These are phyloP conservation scores for Coemansia sp. DNA, from an alignment of 192 early-diverging fungal genomes.

Conservation along the genomic window DNA sequence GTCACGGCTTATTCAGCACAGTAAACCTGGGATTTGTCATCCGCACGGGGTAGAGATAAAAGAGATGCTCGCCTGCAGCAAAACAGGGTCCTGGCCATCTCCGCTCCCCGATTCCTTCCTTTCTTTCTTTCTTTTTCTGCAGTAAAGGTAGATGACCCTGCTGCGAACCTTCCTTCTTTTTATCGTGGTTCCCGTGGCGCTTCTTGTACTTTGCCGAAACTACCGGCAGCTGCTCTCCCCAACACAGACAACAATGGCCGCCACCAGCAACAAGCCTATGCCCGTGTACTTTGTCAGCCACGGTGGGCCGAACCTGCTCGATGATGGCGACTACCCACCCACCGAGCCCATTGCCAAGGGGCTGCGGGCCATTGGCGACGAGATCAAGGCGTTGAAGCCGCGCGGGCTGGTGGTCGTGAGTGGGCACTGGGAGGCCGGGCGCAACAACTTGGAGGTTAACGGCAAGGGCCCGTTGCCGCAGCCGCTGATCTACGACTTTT, in stretches of 20 bases:
- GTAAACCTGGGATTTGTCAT: no score
- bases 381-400: conserved; percentile 42
- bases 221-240: not conserved
- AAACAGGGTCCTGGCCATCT: no score
- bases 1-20: no score
- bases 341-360: conserved; percentile 9
- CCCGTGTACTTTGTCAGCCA: conserved; percentile 43
- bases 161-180: not conserved
- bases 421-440: conserved; percentile 62
- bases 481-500: conserved; percentile 63
- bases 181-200: not conserved
- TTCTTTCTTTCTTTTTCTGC: no score
- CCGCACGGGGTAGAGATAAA: no score
- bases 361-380: conserved; percentile 39
- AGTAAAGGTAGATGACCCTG: no score
- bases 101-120: no score
- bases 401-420: conserved; percentile 58
- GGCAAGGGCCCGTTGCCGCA: conserved; percentile 1
- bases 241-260: not conserved
- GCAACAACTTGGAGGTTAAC: conserved; percentile 40
- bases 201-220: not conserved
- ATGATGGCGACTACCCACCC: conserved; percentile 22
- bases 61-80: no score
- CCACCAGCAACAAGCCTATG: not conserved
- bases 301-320: conserved; percentile 38